Evolutionary conservation across 2,329 filamentous ascomycete genomes (phyloP).

Genomic region (Sclerotinia sclerotiorum): DNA sequence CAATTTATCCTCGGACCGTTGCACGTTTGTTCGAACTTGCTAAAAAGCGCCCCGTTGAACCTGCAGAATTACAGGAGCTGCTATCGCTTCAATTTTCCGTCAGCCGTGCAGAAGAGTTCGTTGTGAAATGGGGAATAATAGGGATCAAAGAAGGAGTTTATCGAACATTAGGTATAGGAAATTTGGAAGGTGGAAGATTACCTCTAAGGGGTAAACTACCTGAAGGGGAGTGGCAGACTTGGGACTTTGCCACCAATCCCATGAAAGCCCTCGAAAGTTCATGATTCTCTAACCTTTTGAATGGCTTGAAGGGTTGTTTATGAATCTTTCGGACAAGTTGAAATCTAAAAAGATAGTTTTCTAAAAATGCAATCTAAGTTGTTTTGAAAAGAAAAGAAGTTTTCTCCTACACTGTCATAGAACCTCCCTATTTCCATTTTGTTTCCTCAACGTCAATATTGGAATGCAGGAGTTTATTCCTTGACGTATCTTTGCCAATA

Average conservation of each 20-base stretch:
- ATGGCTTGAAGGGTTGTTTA: no score
- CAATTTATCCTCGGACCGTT: conserved; percentile 60
- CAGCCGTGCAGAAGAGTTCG: conserved; percentile 58
- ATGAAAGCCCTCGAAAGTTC: conserved; percentile 3
- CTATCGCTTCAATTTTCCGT: conserved; percentile 55
- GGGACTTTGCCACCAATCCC: conserved; percentile 9
- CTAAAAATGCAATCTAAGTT: not conserved
- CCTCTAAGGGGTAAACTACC: conserved; percentile 57
- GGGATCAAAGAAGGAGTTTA: conserved; percentile 63
- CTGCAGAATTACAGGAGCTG: conserved; percentile 48
- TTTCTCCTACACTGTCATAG: not conserved
- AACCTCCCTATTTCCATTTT: not conserved
- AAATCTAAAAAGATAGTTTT: not conserved
- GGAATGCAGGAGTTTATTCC: not conserved
- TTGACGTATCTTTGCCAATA: not conserved
- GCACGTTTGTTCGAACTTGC: conserved; percentile 54
- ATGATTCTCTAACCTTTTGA: not conserved
- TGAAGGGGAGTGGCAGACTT: conserved; percentile 48
- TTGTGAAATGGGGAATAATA: conserved; percentile 53
- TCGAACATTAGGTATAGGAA: conserved; percentile 55
- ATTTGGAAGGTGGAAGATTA: conserved; percentile 55
- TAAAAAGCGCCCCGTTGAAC: conserved; percentile 42
- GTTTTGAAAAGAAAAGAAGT: no score
- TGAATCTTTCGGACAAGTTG: not conserved
- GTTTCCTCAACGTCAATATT: not conserved